Base-by-base conservation (phyloP, 2,329 filamentous ascomycete species). In the Penicillium sp. region DNA sequence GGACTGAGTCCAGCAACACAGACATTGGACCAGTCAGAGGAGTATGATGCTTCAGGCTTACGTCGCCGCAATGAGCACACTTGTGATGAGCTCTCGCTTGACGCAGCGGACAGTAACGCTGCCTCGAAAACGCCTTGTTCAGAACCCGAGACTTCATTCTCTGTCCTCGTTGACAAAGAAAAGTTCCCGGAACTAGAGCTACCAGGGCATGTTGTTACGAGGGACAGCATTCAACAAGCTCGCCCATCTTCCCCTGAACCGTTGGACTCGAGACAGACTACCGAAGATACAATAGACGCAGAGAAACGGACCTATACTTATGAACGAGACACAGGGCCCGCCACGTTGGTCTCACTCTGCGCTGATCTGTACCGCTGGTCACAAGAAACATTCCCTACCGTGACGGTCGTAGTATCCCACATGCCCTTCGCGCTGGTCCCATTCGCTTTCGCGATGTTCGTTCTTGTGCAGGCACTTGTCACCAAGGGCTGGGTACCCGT, bases 401-500 rank as follows among this genome's bases (percentile, higher is more conserved):
- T 80, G 1, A 80, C 81, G 16, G 80, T 82, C 0, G 85, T 89
- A 0, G 64, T 85, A 5, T 69, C 78, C 0, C 84, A 87, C 62
- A 72, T 89, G 1, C 86, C 86, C 0, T 80, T 86, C 45, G 77
- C 83, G 0, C 76, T 89, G 0, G 75, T 89, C 0, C 86, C 86
- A 0, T 89, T 89, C 59, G 82, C 85, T 0, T 82, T 89, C 48
- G 76, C 79, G 53, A 89, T 89, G 86, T 89, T 89, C 53, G 77
- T 89, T 9, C 77, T 89, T 0, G 86, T 89, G 0, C 85, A 89
- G 61, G 84, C 79, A 0, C 69, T 89, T 1, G 85, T 87, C 0
- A 87, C 82, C 0, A 88, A 86, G 55, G 86, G 86, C 10, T 89
- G 86, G 86, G 81, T 89, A 0, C 77, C 79, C 0, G 83, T 88